These are phyloP conservation scores for Allium fistulosum DNA, from an alignment of 106 monocot species.

Conservation along the genomic window DNA sequence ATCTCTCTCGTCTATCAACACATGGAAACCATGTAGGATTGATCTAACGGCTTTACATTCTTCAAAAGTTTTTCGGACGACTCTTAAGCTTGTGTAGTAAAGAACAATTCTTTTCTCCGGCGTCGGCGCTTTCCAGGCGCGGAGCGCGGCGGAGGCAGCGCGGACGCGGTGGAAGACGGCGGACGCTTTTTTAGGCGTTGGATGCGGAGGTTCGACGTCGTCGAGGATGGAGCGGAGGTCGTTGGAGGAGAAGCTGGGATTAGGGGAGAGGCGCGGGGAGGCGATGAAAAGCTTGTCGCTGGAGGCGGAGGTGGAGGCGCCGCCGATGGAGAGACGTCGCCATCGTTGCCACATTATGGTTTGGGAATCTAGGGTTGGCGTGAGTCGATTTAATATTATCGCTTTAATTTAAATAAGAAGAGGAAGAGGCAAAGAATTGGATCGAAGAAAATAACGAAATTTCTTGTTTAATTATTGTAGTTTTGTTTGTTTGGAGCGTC, in stretches of 20 bases:
- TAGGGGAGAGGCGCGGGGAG: not conserved
- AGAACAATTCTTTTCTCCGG: constrained; percentile 24
- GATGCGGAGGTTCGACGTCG: not conserved
- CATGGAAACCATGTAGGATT: constrained; percentile 39
- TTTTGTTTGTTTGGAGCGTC: not conserved
- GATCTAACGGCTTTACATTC: constrained; percentile 33
- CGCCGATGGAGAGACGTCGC: not conserved
- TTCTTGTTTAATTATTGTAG: not conserved
- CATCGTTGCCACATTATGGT: not conserved
- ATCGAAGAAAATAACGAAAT: not conserved
- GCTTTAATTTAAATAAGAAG: not conserved
- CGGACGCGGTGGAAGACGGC: constrained; percentile 9
- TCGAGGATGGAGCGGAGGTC: constrained; percentile 2
- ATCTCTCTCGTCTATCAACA: constrained; percentile 56
- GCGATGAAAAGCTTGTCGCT: not conserved
- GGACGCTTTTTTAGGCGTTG: not conserved
- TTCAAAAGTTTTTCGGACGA: constrained; percentile 32
- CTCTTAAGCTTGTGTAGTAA: constrained; percentile 43
- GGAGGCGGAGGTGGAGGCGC: too few relatives aligned
- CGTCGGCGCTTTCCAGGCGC: constrained; percentile 5
- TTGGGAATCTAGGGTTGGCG: not conserved
- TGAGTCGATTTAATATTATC: not conserved
- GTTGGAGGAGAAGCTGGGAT: not conserved
- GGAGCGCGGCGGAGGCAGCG: constrained; percentile 5
- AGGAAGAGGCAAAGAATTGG: not conserved